Conservation (phyloP, 2,329 filamentous ascomycete genomes). For the Fusarium longipes region DNA sequence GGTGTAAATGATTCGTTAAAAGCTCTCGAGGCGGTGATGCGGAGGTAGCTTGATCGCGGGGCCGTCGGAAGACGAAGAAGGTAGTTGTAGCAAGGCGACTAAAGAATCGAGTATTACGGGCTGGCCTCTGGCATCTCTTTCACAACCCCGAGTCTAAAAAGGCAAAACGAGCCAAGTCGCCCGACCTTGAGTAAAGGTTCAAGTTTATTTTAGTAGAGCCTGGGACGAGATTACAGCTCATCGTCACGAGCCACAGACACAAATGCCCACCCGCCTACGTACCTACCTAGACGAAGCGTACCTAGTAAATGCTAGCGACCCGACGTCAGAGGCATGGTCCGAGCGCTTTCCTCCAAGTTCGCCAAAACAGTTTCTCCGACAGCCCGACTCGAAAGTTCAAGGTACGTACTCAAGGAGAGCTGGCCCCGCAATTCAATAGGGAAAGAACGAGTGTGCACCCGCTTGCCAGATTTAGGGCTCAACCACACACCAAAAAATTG, state of each 20-base stretch:
- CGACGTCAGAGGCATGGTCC: conserved; percentile 43
- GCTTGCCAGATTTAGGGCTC: conserved; percentile 48
- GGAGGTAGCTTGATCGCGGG: conserved; percentile 24
- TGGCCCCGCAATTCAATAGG: not conserved
- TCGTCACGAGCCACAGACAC: conserved; percentile 38
- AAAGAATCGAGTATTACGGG: conserved; percentile 24
- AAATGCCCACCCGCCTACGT: not conserved
- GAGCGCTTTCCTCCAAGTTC: conserved; percentile 25
- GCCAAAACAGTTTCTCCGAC: conserved; percentile 37
- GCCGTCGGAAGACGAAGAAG: conserved; percentile 27
- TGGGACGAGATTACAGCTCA: conserved; percentile 12
- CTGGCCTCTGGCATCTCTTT: conserved; percentile 33
- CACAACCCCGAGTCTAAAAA: not conserved
- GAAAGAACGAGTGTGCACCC: conserved; percentile 15
- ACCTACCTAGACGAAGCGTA: conserved; percentile 11
- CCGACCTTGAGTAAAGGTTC: conserved; percentile 2
- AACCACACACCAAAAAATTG: conserved; percentile 51
- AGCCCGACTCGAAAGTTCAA: not conserved
- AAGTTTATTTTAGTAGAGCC: conserved; percentile 11
- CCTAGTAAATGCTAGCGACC: not conserved
- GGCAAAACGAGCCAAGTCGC: not conserved
- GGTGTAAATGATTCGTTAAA: not conserved
- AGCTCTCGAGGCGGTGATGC: conserved; percentile 6
- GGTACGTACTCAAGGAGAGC: not conserved
- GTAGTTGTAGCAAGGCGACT: conserved; percentile 27